Base-by-base conservation (phyloP, 306 rosid genomes). In the Astragalus glycyphyllos region DNA sequence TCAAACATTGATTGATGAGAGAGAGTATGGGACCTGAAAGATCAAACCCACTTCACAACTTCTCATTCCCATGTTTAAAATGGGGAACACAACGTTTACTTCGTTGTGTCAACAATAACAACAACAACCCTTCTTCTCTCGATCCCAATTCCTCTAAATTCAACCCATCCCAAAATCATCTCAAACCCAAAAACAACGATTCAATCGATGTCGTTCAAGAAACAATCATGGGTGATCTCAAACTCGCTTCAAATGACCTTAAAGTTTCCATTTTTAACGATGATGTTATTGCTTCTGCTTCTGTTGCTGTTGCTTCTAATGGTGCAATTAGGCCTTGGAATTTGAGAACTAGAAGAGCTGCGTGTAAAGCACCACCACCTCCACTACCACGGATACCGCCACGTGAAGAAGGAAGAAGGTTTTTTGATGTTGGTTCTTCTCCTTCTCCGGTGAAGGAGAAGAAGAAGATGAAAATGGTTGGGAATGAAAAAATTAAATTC, bases 311-410 rank as follows among this genome's bases (percentile, higher is more conserved):
- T 59, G 53, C 15, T 34, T 13, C 26, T 13, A 41, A 38, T 46
- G 65, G 9, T 5, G 47, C 7, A 4, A 72, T 66, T 0, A 69
- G 72, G 75, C 89, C 91, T 42, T 84, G 91, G 89, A 82, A 84
- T 71, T 82, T 87, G 84, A 77, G 91, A 71, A 87, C 87, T 4
- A 73, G 85, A 61, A 72, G 85, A 77, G 88, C 91, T 67, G 81
- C 88, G 13, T 84, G 84, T 58, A 86, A 76, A 65, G 84, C 81
- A 3, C 83, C 82, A 16, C 16, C 46, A 3, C 16, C 32, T 2
- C 62, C 57, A 11, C 7, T 80, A 1, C 77, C 50, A 1, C 15
- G 73, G 4, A 48, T 15, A 7, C 45, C 23, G 66, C 75, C 76
- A 2, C 46, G 44, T 13, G 83, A 65, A 7, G 88, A 73, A 7